Evolutionary conservation across 108 stramenopile species (phyloP), one percentile per base, ranked within the genome.

Genomic region (Nitzschia putrida): DNA sequence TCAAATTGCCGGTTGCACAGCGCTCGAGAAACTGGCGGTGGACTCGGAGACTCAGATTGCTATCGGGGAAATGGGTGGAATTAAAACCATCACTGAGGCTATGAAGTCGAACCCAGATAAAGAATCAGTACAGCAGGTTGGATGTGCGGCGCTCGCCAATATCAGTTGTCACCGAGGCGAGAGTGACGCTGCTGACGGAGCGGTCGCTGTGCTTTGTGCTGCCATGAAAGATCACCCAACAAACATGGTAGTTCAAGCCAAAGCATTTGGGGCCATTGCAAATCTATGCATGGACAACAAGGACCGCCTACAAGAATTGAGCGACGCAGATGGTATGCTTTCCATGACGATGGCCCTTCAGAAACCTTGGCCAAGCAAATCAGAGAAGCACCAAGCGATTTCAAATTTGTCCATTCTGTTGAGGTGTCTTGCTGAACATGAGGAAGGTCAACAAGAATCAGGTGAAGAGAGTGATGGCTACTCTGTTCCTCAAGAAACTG

Each of bases 101-200:
- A 88, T 91, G 90, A 66, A 72, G 66, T 57, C 34, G 24, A 69
- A 82, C 64, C 51, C 56, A 0, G 55, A 57, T 11, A 73, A 80
- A 49, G 54, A 56, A 20, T 49, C 74, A 53, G 76, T 86, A 12
- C 90, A 91, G 51, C 76, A 64, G 49, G 77, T 77, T 23, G 90
- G 78, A 13, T 86, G 85, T 57, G 49, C 77, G 45, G 85, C 85
- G 0, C 56, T 91, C 14, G 84, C 74, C 38, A 84, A 84, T 22
- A 66, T 81, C 11, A 74, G 77, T 53, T 12, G 64, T 44, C 45
- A 78, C 37, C 55, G 76, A 74, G 57, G 68, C 34, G 44, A 64
- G 5, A 69, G 60, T 12, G 66, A 72, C 42, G 71, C 70, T 11
- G 58, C 56, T 16, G 83, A 77, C 5, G 90, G 85, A 29, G 84